These are phyloP conservation scores for Luvunga scandens DNA, from an alignment of 345 rosid species.

Conservation along the genomic window DNA sequence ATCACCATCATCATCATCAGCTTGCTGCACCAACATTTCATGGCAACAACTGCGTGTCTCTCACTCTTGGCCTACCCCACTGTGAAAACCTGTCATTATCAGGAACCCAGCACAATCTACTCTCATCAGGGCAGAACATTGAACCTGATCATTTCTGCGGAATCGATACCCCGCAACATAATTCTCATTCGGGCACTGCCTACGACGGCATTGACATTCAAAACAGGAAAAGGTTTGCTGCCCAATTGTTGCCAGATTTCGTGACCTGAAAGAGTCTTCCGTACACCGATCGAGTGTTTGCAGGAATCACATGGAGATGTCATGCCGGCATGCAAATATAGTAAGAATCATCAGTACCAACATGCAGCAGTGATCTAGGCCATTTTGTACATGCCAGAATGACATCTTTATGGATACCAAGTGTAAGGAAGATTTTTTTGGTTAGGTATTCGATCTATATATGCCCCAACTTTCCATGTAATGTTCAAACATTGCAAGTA, in stretches of 20 bases:
- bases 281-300: too few species aligned
- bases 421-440: too few species aligned
- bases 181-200: conserved; percentile 32
- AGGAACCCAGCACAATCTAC: conserved; percentile 37
- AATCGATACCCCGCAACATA: conserved; percentile 26
- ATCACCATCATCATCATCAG: conserved; percentile 12
- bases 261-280: conserved; percentile 31
- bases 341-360: too few species aligned
- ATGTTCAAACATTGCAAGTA: neutral
- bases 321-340: too few species aligned
- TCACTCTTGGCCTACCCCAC: conserved; percentile 64
- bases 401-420: too few species aligned
- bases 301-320: too few species aligned
- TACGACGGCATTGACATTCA: conserved; percentile 43
- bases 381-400: too few species aligned
- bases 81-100: conserved; percentile 41
- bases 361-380: too few species aligned
- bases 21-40: conserved; percentile 27
- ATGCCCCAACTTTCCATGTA: neutral
- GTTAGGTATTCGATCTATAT: too few species aligned
- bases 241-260: conserved; percentile 53
- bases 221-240: conserved; percentile 54
- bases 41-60: conserved; percentile 56
- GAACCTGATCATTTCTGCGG: conserved; percentile 16
- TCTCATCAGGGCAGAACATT: conserved; percentile 38